Conservation (phyloP, 202 grass and related monocot genomes). For the Carex sylvatica region DNA sequence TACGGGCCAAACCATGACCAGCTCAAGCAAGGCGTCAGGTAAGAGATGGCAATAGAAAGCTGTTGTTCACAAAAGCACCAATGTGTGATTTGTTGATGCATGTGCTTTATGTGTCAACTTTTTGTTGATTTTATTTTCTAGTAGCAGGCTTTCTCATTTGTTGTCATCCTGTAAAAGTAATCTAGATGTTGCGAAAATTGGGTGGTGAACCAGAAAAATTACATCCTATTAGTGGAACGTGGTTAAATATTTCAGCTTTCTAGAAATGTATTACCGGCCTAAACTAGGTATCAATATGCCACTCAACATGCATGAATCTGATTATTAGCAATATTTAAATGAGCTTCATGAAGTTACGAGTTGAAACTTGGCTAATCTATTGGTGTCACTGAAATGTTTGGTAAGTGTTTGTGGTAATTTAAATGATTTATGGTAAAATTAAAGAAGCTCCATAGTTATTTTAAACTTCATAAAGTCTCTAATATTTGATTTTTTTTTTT, state of each 20-base stretch:
- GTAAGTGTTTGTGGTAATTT: too few relatives aligned
- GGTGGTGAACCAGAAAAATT: background rate
- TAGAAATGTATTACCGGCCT: background rate
- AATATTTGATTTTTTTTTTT: too few relatives aligned
- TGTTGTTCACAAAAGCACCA: background rate
- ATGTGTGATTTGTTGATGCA: constrained; percentile 2
- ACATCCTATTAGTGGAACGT: background rate
- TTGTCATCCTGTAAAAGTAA: background rate
- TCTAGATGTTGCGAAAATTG: background rate
- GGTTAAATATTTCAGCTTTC: background rate
- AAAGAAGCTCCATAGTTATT: too few relatives aligned
- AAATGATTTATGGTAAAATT: too few relatives aligned
- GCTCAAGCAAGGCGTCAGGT: constrained; percentile 24
- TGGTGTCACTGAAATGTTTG: too few relatives aligned
- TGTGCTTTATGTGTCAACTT: constrained; percentile 9
- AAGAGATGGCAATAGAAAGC: constrained; percentile 43
- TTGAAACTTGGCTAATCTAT: too few relatives aligned
- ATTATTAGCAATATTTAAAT: too few relatives aligned
- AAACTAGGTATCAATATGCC: background rate
- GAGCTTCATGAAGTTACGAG: too few relatives aligned
- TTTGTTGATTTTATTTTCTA: constrained; percentile 26
- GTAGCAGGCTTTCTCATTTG: constrained; percentile 22
- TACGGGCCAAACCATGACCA: constrained; percentile 33
- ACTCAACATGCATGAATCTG: background rate
- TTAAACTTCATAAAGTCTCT: too few relatives aligned